Evolutionary conservation across 192 early-diverging fungal species (phyloP), one percentile per base, ranked within the genome.

Genomic region (Obelidium mucronatum): DNA sequence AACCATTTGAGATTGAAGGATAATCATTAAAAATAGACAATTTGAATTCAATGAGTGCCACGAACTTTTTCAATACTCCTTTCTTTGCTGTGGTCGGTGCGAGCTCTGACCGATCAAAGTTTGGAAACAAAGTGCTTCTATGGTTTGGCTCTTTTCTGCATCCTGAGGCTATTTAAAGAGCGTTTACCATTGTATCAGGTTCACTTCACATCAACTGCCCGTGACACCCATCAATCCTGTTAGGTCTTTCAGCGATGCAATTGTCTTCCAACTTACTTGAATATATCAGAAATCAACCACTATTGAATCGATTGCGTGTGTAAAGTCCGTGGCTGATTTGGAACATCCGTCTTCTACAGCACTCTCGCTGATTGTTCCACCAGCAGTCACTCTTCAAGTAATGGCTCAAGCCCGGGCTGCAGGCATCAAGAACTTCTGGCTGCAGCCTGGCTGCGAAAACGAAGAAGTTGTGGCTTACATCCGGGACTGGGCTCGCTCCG

Each of bases 41-140:
- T 48, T 48, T 19, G 44, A 48, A 48, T 15, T 48, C 44, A 48
- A 48, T 48, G 26, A 15, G 11, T 15, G 19, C 44, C 11, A 48
- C 19, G 11, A 48, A 48, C 44, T 75, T 74, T 58, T 79, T 74
- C 65, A 19, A 48, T 17, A 17, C 30, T 4, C 42, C 55, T 26
- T 37, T 28, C 28, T 75, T 60, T 52, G 92, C 91, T 13, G 90
- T 93, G 58, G 93, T 94, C 3, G 95, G 95, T 17, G 95, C 95
- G 2, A 90, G 88, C 33, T 76, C 78, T 36, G 89, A 93, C 73
- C 83, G 79, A 15, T 51, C 87, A 40, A 97, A 97, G 83, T 94
- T 90, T 80, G 95, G 95, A 53, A 93, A 95, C 87, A 91, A 88
- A 69, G 92, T 96, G 11, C 86, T 96, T 34, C 78, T 83, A 39